A percentile compares a stretch with the other conserved stretches of the same genome.
Evolutionary conservation across 2,329 filamentous ascomycete species (phyloP).

Genomic region (Sordariomycetes sp.): DNA sequence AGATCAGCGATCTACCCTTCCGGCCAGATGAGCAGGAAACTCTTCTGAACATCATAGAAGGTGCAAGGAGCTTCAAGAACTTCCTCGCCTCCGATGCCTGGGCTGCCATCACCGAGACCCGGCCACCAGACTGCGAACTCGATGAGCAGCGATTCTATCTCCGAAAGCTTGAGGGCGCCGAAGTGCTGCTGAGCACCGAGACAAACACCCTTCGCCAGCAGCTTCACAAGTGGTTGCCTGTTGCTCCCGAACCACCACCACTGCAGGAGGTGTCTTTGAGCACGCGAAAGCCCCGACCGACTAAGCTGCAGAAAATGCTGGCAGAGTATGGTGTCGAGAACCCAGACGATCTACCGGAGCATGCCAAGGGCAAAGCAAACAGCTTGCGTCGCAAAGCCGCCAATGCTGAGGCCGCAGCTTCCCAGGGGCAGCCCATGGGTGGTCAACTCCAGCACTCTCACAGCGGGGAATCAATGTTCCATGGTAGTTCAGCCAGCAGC

Average conservation of each 20-base stretch:
- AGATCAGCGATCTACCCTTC: conserved; percentile 74
- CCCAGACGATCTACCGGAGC: conserved; percentile 80
- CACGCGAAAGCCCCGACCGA: conserved; percentile 89
- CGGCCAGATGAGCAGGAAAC: conserved; percentile 92
- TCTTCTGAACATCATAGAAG: conserved; percentile 75
- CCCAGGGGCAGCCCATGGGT: conserved; percentile 13
- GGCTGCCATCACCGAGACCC: no score
- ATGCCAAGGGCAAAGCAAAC: conserved; percentile 70
- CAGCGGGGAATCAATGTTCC: neutral
- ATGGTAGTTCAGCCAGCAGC: neutral
- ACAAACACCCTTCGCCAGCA: conserved; percentile 98
- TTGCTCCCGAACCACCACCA: conserved; percentile 78
- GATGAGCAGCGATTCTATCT: conserved; percentile 90
- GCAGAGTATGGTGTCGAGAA: conserved; percentile 81
- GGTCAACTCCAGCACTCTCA: neutral
- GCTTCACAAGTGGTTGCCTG: conserved; percentile 87
- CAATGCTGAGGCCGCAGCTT: conserved; percentile 43
- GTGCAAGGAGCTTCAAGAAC: conserved; percentile 74
- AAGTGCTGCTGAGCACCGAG: conserved; percentile 82
- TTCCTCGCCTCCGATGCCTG: conserved; percentile 71
- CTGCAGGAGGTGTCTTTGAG: conserved; percentile 81
- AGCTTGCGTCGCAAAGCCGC: conserved; percentile 64
- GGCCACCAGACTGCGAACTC: no score
- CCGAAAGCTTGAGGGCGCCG: conserved; percentile 92
- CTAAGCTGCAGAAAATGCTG: conserved; percentile 93